Percentiles rank a stretch among this genome's conserved stretches.
Evolutionary conservation across 2,329 filamentous ascomycete species (phyloP).

Genomic region (Diaporthe ampelina): DNA sequence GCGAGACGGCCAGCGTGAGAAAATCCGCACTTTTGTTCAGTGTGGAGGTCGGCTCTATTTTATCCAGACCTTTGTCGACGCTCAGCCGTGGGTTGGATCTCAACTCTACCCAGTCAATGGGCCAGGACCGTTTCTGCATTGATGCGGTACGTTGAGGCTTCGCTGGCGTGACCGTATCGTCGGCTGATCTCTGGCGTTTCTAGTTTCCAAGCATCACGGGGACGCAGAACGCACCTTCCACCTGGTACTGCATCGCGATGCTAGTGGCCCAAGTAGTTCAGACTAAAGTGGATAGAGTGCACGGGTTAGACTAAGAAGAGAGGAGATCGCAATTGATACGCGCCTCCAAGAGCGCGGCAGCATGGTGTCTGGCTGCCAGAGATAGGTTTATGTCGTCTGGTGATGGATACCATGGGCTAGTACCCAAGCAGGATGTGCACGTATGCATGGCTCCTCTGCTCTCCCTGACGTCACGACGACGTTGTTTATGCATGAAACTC

Average conservation of each 20-base stretch:
- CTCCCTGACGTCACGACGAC: too few species aligned
- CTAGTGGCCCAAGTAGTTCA: not conserved
- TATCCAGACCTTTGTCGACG: not conserved
- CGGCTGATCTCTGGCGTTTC: not conserved
- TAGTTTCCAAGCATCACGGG: not conserved
- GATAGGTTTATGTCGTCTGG: too few species aligned
- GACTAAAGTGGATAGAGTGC: too few species aligned
- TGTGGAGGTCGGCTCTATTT: not conserved
- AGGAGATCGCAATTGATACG: too few species aligned
- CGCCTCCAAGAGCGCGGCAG: too few species aligned
- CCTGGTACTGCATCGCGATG: not conserved
- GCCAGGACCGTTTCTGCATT: conserved; percentile 16
- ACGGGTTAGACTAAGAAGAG: too few species aligned
- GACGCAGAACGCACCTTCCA: not conserved
- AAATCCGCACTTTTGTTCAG: not conserved
- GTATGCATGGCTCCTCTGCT: too few species aligned
- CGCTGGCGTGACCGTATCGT: not conserved
- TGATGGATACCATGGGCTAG: too few species aligned
- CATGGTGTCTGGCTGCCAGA: too few species aligned
- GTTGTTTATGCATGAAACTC: too few species aligned
- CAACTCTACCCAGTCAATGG: not conserved
- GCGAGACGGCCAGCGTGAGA: too few species aligned
- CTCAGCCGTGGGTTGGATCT: conserved; percentile 5
- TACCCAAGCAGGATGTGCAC: too few species aligned
- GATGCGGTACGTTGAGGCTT: not conserved